Conservation (phyloP, 1,284 basidiomycete genomes). For the Puccinia polysora region DNA sequence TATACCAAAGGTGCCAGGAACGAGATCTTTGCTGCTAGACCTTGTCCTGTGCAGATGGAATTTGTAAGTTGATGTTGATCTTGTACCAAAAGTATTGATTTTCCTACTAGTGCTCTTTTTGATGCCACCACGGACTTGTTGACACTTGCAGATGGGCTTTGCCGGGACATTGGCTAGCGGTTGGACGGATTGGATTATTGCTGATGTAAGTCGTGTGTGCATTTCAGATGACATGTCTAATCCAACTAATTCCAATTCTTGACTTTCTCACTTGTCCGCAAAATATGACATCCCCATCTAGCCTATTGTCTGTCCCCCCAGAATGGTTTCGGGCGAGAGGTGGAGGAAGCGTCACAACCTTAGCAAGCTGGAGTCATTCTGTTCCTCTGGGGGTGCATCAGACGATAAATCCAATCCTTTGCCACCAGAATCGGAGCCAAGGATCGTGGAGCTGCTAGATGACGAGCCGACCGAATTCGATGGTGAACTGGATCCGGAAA, state of each 20-base stretch:
- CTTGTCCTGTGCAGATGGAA: constrained; percentile 62
- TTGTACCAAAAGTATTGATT: not conserved
- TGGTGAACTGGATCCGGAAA: constrained; percentile 60
- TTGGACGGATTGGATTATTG: constrained; percentile 64
- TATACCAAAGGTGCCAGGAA: constrained; percentile 66
- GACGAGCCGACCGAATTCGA: constrained; percentile 53
- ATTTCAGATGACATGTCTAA: too few species aligned
- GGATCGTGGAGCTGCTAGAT: constrained; percentile 36
- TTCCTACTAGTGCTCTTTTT: not conserved
- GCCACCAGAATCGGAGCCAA: constrained; percentile 32
- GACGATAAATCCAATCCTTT: not conserved
- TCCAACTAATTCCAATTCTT: too few species aligned
- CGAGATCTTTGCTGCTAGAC: constrained; percentile 62
- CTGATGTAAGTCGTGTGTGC: constrained; percentile 45
- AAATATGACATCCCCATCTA: too few species aligned
- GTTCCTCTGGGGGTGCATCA: not conserved
- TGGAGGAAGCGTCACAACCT: constrained; percentile 51
- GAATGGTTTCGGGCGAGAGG: constrained; percentile 55
- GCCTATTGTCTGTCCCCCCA: constrained; percentile 58
- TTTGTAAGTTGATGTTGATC: constrained; percentile 53
- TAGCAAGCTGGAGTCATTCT: constrained; percentile 18
- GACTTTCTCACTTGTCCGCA: too few species aligned
- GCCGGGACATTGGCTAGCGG: constrained; percentile 61
- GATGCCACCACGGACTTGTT: not conserved
- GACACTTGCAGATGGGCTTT: constrained; percentile 56